Evolutionary conservation across 345 rosid species (phyloP).

Genomic region (Populus deltoides): DNA sequence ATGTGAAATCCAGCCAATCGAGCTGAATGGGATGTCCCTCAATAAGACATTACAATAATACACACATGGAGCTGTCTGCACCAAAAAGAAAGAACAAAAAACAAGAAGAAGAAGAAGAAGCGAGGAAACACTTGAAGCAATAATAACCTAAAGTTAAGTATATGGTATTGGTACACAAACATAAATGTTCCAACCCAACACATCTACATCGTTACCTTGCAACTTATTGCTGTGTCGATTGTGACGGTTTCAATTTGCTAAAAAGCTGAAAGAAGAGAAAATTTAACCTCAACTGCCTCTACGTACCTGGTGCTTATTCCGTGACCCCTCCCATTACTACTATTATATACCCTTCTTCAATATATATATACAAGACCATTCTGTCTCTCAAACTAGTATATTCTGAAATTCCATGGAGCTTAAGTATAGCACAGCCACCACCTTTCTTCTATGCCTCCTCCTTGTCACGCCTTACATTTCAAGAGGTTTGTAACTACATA

Average conservation of each 20-base stretch:
- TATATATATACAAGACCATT: background rate
- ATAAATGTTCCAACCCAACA: slow-evolving; percentile 32
- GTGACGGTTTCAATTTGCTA: slow-evolving; percentile 18
- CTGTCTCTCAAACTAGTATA: background rate
- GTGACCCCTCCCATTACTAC: background rate
- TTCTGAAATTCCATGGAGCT: slow-evolving; percentile 26
- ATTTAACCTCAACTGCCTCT: background rate
- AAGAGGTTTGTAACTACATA: slow-evolving; percentile 14
- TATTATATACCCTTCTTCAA: background rate
- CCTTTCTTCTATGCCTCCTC: slow-evolving; percentile 32
- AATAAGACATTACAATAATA: slow-evolving; percentile 30
- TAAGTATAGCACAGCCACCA: slow-evolving; percentile 7
- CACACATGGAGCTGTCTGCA: slow-evolving; percentile 35
- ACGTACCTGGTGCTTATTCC: background rate
- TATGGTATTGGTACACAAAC: slow-evolving; percentile 3
- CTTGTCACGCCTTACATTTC: slow-evolving; percentile 21
- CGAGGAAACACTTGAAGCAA: background rate
- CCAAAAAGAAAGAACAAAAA: background rate
- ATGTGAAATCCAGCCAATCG: slow-evolving; percentile 8
- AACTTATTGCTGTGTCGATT: slow-evolving; percentile 31
- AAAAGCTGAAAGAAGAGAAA: slow-evolving; percentile 1
- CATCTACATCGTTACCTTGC: slow-evolving; percentile 18
- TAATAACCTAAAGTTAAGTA: slow-evolving; percentile 5
- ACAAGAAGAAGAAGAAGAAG: background rate
- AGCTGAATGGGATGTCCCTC: slow-evolving; percentile 25